A percentile compares a stretch with the other conserved stretches of the same genome.
Conservation (phyloP, 2,329 filamentous ascomycete species). For the Orbilia quercus region DNA sequence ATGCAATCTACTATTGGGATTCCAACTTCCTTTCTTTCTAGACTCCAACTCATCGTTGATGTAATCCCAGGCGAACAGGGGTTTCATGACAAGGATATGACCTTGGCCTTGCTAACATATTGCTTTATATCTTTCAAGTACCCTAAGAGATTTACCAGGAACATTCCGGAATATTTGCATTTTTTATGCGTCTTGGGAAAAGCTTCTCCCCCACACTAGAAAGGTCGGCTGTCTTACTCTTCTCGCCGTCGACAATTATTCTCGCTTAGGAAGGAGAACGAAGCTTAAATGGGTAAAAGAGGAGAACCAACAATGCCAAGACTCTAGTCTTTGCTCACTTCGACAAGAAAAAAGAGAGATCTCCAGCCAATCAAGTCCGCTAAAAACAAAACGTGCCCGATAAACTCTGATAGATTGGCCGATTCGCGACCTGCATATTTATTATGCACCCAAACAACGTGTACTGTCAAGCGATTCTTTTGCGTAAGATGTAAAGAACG, state of each 20-base stretch:
- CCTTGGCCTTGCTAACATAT: too few relatives aligned
- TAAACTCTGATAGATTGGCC: slow-evolving; percentile 34
- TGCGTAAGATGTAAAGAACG: slow-evolving; percentile 11
- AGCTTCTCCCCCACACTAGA: slow-evolving; percentile 25
- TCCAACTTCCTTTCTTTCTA: slow-evolving; percentile 34
- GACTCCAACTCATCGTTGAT: slow-evolving; percentile 26
- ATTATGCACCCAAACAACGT: slow-evolving; percentile 36
- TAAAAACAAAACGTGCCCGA: slow-evolving; percentile 32
- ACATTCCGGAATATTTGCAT: not conserved
- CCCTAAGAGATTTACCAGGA: slow-evolving; percentile 31
- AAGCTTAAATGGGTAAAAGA: slow-evolving; percentile 22
- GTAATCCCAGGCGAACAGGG: slow-evolving; percentile 18
- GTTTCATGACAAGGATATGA: not conserved
- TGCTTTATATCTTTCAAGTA: slow-evolving; percentile 11
- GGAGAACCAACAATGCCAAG: slow-evolving; percentile 15
- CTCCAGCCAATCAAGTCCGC: slow-evolving; percentile 22
- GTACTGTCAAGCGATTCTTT: slow-evolving; percentile 25
- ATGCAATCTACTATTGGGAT: slow-evolving; percentile 15
- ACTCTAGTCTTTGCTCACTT: slow-evolving; percentile 11
- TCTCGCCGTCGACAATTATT: slow-evolving; percentile 14
- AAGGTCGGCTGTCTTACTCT: slow-evolving; percentile 40
- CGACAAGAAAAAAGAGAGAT: slow-evolving; percentile 18
- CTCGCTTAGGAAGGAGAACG: slow-evolving; percentile 39
- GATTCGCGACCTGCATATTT: slow-evolving; percentile 35
- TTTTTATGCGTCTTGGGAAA: slow-evolving; percentile 25